Evolutionary conservation across 1,139 yeast genomes (phyloP).

Genomic region (Scheffersomyces cryptocercus): DNA sequence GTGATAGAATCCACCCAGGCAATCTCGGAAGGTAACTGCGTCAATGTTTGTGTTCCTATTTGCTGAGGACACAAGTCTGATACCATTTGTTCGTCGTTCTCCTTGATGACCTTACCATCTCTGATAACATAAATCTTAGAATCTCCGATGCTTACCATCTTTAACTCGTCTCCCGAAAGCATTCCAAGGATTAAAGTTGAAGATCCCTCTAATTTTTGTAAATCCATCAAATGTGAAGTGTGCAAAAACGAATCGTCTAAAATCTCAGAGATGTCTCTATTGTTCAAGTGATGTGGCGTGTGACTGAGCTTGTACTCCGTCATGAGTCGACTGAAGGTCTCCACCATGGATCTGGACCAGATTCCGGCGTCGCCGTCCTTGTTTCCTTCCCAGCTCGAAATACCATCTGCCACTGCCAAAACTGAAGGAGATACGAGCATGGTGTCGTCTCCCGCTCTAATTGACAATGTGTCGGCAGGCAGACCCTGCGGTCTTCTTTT

Average conservation of each 20-base stretch:
- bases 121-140: constrained; percentile 52
- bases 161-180: constrained; percentile 50
- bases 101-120: constrained; percentile 44
- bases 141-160: constrained; percentile 59
- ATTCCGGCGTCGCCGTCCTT: constrained; percentile 46
- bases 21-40: constrained; percentile 47
- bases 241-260: constrained; percentile 54
- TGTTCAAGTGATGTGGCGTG: constrained; percentile 43
- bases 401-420: constrained; percentile 63
- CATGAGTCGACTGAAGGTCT: constrained; percentile 51
- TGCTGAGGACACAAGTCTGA: constrained; percentile 54
- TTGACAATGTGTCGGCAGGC: constrained; percentile 53
- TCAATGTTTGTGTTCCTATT: constrained; percentile 54
- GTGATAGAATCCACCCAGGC: constrained; percentile 50
- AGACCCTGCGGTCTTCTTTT: constrained; percentile 55
- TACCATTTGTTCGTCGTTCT: constrained; percentile 52
- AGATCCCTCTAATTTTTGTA: constrained; percentile 51
- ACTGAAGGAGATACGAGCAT: constrained; percentile 58
- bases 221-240: constrained; percentile 55
- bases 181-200: constrained; percentile 54
- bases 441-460: constrained; percentile 65
- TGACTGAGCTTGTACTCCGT: constrained; percentile 47
- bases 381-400: constrained; percentile 58
- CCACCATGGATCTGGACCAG: constrained; percentile 59
- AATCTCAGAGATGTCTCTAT: constrained; percentile 46